A percentile compares a stretch with the other conserved stretches of the same genome.
These are phyloP conservation scores for Leccinum pellstonianum DNA, from an alignment of 768 basidiomycete species.

Conservation along the genomic window DNA sequence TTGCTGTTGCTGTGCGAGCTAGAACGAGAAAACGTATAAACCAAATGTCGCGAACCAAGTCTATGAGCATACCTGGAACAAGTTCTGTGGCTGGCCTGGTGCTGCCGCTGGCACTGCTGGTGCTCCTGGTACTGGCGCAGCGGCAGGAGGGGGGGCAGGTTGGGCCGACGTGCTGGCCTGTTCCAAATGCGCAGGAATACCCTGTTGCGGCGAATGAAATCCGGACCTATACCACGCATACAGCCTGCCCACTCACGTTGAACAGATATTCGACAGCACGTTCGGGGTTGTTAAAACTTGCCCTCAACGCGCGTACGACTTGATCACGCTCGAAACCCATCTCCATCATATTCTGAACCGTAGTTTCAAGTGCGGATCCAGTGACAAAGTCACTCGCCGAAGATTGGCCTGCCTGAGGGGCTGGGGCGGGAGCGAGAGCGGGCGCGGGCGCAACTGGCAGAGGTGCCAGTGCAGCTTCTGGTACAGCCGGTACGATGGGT, in stretches of 20 bases:
- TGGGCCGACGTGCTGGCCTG: constrained; percentile 44
- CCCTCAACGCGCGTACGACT: constrained; percentile 81
- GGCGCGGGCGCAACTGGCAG: constrained; percentile 29
- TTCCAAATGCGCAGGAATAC: constrained; percentile 56
- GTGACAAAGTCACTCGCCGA: constrained; percentile 66
- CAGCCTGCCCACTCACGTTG: constrained; percentile 53
- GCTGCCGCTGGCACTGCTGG: constrained; percentile 27
- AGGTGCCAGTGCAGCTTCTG: constrained; percentile 31
- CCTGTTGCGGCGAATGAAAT: constrained; percentile 45
- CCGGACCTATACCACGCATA: constrained; percentile 2
- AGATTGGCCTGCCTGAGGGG: constrained; percentile 31
- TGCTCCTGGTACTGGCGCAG: constrained; percentile 37
- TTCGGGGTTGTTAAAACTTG: constrained; percentile 97
- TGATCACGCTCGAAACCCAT: constrained; percentile 94
- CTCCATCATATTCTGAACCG: constrained; percentile 81
- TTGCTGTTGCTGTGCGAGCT: constrained; percentile 77
- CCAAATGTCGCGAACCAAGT: neutral
- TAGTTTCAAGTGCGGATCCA: constrained; percentile 70
- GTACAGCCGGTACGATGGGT: constrained; percentile 26
- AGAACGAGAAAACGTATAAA: constrained; percentile 4
- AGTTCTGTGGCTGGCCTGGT: constrained; percentile 65
- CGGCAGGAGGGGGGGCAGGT: constrained; percentile 37
- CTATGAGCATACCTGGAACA: constrained; percentile 68
- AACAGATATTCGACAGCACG: constrained; percentile 98
- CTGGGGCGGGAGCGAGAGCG: constrained; percentile 25